phyloP scores from a whole-genome alignment of 2,329 filamentous ascomycete genomes.

The Aspergillus ustus region DNA sequence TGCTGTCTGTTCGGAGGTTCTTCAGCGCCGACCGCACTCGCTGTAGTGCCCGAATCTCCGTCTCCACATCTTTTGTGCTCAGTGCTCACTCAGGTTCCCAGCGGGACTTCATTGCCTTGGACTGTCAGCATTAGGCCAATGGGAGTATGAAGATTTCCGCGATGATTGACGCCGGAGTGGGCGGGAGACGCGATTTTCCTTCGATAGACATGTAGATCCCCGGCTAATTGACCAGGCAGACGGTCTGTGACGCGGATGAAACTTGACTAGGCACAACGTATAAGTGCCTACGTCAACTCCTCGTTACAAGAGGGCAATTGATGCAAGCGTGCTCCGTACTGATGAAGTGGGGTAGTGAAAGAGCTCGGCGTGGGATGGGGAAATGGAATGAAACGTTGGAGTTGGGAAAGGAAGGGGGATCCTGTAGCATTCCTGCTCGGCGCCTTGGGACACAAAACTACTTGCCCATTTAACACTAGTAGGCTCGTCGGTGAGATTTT shows the following conservation, averaged over 20 bases:
- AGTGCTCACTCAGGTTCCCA: background rate
- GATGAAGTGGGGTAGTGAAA: slow-evolving; percentile 7
- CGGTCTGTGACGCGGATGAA: background rate
- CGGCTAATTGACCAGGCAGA: slow-evolving; percentile 7
- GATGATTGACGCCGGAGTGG: slow-evolving; percentile 6
- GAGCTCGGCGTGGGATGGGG: slow-evolving; percentile 6
- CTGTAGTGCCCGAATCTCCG: slow-evolving; percentile 14
- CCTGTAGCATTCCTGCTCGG: background rate
- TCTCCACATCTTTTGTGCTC: slow-evolving; percentile 8
- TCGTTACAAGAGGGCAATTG: background rate
- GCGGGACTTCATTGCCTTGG: background rate
- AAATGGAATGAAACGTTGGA: slow-evolving; percentile 10
- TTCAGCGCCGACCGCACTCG: slow-evolving; percentile 26
- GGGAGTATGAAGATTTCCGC: background rate
- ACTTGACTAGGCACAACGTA: background rate
- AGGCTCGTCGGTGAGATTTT: background rate
- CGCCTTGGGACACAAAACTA: background rate
- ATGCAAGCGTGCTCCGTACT: background rate
- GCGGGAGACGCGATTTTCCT: slow-evolving; percentile 10
- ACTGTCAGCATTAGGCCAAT: slow-evolving; percentile 4
- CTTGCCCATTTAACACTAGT: background rate
- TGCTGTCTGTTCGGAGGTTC: slow-evolving; percentile 23
- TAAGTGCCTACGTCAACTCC: background rate
- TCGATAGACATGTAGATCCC: slow-evolving; percentile 16
- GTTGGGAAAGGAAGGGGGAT: background rate